These are phyloP conservation scores for Podospora australis DNA, from an alignment of 495 filamentous ascomycete genomes.

Conservation along the genomic window DNA sequence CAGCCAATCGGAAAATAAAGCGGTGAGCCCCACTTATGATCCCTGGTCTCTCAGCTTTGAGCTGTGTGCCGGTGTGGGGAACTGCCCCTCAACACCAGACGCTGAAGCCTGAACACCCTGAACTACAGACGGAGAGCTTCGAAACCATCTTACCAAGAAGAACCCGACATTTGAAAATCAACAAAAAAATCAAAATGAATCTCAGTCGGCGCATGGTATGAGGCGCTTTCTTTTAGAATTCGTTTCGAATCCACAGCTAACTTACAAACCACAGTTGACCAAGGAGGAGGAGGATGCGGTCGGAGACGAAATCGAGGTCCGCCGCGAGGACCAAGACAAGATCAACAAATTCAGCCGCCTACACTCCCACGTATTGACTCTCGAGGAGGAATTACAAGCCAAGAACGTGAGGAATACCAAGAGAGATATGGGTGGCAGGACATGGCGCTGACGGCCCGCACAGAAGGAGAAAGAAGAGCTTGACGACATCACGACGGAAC, in stretches of 20 bases:
- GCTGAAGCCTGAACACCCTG: too few species aligned
- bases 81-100: too few species aligned
- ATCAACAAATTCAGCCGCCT: slow-evolving; percentile 97
- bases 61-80: too few species aligned
- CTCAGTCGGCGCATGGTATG: slow-evolving; percentile 39
- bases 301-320: slow-evolving; percentile 79
- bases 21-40: too few species aligned
- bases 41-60: too few species aligned
- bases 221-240: background rate
- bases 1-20: slow-evolving; percentile 16
- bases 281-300: slow-evolving; percentile 80
- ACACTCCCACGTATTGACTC: slow-evolving; percentile 70
- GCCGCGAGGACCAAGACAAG: slow-evolving; percentile 94
- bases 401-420: slow-evolving; percentile 59
- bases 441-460: slow-evolving; percentile 12
- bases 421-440: background rate
- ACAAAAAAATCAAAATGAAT: slow-evolving; percentile 17
- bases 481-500: slow-evolving; percentile 81
- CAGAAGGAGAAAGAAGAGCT: slow-evolving; percentile 99
- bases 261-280: slow-evolving; percentile 58
- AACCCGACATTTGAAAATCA: too few species aligned
- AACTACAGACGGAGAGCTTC: too few species aligned
- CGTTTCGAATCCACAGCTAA: slow-evolving; percentile 7
- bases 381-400: slow-evolving; percentile 74
- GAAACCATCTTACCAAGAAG: too few species aligned